These are phyloP conservation scores for Luvunga scandens DNA, from an alignment of 345 rosid genomes.

Conservation along the genomic window DNA sequence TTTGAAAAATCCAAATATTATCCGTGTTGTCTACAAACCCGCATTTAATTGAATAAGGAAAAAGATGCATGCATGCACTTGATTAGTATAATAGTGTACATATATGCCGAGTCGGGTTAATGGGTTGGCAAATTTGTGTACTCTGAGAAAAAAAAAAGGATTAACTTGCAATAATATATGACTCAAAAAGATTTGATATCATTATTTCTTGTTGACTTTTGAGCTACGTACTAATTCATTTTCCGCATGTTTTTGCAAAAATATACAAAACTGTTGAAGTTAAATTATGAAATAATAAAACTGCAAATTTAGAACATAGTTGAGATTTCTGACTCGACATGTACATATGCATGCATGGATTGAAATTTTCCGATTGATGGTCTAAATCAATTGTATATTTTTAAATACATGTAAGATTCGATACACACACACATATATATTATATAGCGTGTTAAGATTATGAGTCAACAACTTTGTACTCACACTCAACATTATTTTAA, in stretches of 20 bases:
- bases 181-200: not conserved
- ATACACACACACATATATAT: too few species aligned
- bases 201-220: not conserved
- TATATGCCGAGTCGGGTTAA: rapidly evolving
- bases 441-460: too few species aligned
- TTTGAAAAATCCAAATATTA: too few species aligned
- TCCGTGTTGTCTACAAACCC: too few species aligned
- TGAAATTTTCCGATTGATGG: not conserved
- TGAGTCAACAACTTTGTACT: not conserved
- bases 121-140: too few species aligned
- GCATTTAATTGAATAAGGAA: too few species aligned
- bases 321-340: not conserved
- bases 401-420: too few species aligned
- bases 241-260: not conserved
- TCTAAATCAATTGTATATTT: too few species aligned
- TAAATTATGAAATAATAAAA: too few species aligned
- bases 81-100: too few species aligned
- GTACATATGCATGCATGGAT: not conserved
- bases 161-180: not conserved
- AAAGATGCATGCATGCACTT: too few species aligned
- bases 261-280: not conserved
- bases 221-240: not conserved
- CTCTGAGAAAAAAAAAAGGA: too few species aligned
- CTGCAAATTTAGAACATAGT: not conserved
- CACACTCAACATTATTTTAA: not conserved